Base-by-base conservation (phyloP, 495 filamentous ascomycete species). In the Barbatosphaeria neglecta region DNA sequence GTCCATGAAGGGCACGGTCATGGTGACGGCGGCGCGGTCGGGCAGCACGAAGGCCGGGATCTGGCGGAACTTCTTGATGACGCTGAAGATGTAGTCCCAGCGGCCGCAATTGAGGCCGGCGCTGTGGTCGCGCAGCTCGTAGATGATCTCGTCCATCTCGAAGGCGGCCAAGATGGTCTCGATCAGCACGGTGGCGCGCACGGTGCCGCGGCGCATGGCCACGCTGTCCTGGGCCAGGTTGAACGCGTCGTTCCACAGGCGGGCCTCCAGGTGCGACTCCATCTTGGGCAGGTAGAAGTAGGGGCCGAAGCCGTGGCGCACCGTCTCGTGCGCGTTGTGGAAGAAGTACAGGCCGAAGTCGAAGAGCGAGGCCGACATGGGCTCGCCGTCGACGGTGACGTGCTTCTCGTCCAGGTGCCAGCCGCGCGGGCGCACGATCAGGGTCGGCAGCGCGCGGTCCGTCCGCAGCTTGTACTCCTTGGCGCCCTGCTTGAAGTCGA, bases 131-230 rank as follows among this genome's bases (percentile, higher is more conserved):
- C 92, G 86, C 51, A 99, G 83, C 68, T 99, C 92, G 71, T 95
- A 99, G 66, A 99, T 97, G 67, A 98, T 97, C 83, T 98, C 92
- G 49, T 99, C 92, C 92, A 99, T 99, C 74, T 99, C 93, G 56
- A 99, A 99, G n/a, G 89, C 93, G 24, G 93, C 92, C 20, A 87
- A 73, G 67, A 99, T 97, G 47, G 92, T 99, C 77, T 99, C 92
- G 64, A 99, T 96, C 54, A 99, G 71, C 17, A 99, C 92, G 3
- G 92, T 99, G 50, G 79, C 93, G 55, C 92, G 82, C 68, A 97
- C 95, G 22, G 89, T 96, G 22, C 93, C 93, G 41, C 92, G 80
- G 28, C 80, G 80, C 61, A 99, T 82, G 45, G 83, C 86, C 59
- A 95, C 73, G 68, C 80, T 86, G 70, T 99, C 93, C 72, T 99